phyloP scores from a whole-genome alignment of 306 rosid species.

The Gleditsia sinensis region DNA sequence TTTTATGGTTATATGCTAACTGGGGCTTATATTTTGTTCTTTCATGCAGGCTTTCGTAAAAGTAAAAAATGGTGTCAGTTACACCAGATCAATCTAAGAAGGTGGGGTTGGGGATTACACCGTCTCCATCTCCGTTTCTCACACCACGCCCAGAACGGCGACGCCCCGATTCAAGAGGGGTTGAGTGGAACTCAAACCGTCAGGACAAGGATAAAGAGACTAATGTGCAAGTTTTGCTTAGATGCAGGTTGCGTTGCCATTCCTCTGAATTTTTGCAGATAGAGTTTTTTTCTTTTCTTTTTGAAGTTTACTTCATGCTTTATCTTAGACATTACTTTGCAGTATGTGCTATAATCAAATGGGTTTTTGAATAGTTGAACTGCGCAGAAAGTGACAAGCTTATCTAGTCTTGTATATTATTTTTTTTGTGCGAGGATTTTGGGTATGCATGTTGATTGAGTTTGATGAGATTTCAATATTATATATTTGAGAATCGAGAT shows the following conservation, averaged over 20 bases:
- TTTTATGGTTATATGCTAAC: neutral
- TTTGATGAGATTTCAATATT: neutral
- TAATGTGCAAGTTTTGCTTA: constrained; percentile 81
- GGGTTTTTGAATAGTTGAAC: neutral
- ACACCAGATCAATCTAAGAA: constrained; percentile 85
- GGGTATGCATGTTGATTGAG: neutral
- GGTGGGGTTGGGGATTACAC: constrained; percentile 67
- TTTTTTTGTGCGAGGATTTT: neutral
- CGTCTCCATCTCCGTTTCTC: constrained; percentile 78
- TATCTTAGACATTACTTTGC: neutral
- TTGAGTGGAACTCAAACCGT: constrained; percentile 58
- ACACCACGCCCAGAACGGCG: constrained; percentile 94
- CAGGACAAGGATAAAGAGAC: constrained; percentile 73
- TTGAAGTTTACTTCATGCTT: neutral
- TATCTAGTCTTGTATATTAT: neutral
- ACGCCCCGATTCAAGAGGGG: constrained; percentile 60
- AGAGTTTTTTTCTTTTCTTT: neutral
- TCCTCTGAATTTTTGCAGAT: neutral
- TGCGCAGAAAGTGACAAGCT: neutral
- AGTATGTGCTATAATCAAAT: neutral
- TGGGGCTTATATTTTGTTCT: neutral
- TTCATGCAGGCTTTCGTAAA: neutral
- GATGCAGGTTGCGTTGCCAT: constrained; percentile 75
- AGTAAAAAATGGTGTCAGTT: constrained; percentile 45
- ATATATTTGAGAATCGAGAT: neutral